Evolutionary conservation across 495 filamentous ascomycete species (phyloP), one percentile per base, ranked within the genome.

Genomic region (Aspergillus carlsbadensis): DNA sequence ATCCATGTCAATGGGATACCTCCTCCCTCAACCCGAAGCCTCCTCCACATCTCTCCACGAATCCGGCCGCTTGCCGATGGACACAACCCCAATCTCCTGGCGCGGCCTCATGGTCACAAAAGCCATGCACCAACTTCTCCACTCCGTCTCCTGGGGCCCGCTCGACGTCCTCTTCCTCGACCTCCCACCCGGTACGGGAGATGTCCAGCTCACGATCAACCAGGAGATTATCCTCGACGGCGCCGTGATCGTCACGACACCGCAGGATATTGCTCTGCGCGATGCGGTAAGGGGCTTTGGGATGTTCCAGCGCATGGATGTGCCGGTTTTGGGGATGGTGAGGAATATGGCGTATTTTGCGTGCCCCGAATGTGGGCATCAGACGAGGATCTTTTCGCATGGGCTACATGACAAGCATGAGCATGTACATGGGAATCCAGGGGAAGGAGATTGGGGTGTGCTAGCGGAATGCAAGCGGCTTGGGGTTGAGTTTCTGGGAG

Each of bases 1-100:
- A 70, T 92, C 89, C 37, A 98, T 98, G 94, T 96, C 91, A 3
- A 96, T 99, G 87, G 95, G 95, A 43, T 98, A 96, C 63, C 82
- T 98, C 10, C 83, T 95, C 13, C 76, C 76, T 2, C 69, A 69
- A 61, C 68, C 55, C 10, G 22, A 46, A 56, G 39, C 67, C 10
- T 53, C 65, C 48, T 50, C 65, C 60, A 33, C 60, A 15, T 57
- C 69, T n/a, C n/a, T n/a, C 44, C 60, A 17, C 39, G 15, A 60
- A 26, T 53, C 64, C 7, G 61, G 62, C 15, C 51, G 64, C 54
- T 58, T 69, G n/a, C 75, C 74, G 0, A 82, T 83, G 55, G 86
- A 89, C 63, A 81, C 84, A 34, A 84, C 84, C 1, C 88, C 94
- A 4, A 87, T 99, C n/a, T 90, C 90, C 35, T 99, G 95, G 94